Evolutionary conservation across 257 asterid genomes (phyloP).

Genomic region (Ajuga chamaepitys): DNA sequence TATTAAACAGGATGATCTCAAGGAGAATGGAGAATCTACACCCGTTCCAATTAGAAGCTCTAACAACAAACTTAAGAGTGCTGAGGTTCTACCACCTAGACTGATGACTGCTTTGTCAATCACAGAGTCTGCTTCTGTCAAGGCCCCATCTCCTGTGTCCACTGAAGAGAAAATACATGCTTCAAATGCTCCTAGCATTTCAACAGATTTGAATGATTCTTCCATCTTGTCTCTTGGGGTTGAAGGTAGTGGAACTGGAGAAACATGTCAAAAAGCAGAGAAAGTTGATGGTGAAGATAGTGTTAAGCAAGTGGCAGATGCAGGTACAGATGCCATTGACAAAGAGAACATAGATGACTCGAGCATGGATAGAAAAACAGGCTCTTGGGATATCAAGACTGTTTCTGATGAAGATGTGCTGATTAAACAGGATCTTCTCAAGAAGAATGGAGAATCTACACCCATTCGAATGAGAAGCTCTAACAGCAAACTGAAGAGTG

Average conservation of each 20-base stretch:
- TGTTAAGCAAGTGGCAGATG: slow-evolving; percentile 22
- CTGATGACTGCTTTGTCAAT: slow-evolving; percentile 15
- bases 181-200: slow-evolving; percentile 12
- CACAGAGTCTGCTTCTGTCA: slow-evolving; percentile 7
- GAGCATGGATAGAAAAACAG: too few species aligned
- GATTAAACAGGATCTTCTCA: slow-evolving; percentile 2
- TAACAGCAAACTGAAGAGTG: slow-evolving; percentile 45
- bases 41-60: slow-evolving; percentile 42
- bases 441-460: slow-evolving; percentile 22
- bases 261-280: slow-evolving; percentile 18
- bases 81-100: slow-evolving; percentile 35
- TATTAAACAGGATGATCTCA: too few species aligned
- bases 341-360: too few species aligned
- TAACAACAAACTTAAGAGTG: slow-evolving; percentile 44
- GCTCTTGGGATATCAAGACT: background rate
- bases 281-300: slow-evolving; percentile 24
- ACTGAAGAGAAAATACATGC: slow-evolving; percentile 21
- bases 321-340: background rate
- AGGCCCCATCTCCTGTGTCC: slow-evolving; percentile 17
- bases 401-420: slow-evolving; percentile 13
- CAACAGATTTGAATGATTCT: slow-evolving; percentile 18
- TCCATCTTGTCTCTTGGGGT: slow-evolving; percentile 28
- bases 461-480: slow-evolving; percentile 41
- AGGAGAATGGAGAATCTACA: slow-evolving; percentile 27
- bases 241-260: slow-evolving; percentile 20